Evolutionary conservation across 2,329 filamentous ascomycete genomes (phyloP).

Genomic region (Chaetomium olivaceum): DNA sequence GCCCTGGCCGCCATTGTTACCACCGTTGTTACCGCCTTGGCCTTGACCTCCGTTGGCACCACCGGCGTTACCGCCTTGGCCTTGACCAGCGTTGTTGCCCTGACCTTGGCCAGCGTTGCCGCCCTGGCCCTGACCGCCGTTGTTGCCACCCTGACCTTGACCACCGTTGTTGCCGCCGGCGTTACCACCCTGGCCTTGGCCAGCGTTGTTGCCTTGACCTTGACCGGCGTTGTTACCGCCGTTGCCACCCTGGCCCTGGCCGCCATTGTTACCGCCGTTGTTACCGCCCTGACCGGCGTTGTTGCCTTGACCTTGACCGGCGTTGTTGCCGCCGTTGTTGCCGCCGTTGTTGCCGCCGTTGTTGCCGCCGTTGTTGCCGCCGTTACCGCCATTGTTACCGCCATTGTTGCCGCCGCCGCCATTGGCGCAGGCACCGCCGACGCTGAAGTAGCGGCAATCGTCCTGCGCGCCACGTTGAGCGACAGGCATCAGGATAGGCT

Average conservation of each 20-base stretch:
- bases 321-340: slow-evolving; percentile 7
- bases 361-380: slow-evolving; percentile 31
- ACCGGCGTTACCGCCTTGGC: slow-evolving; percentile 20
- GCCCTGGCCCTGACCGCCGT: slow-evolving; percentile 2
- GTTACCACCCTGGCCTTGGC: background rate
- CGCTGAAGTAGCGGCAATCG: slow-evolving; percentile 63
- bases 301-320: background rate
- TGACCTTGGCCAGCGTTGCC: slow-evolving; percentile 14
- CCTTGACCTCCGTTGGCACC: background rate
- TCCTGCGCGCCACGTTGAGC: slow-evolving; percentile 68
- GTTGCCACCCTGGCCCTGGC: slow-evolving; percentile 26
- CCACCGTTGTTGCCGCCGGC: slow-evolving; percentile 2
- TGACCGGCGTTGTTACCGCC: background rate
- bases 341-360: slow-evolving; percentile 23
- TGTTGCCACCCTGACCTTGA: slow-evolving; percentile 3
- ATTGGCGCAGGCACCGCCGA: slow-evolving; percentile 38
- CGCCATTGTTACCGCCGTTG: slow-evolving; percentile 29
- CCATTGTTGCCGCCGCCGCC: slow-evolving; percentile 25
- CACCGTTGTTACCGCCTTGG: slow-evolving; percentile 24
- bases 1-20: slow-evolving; percentile 31
- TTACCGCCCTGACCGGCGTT: slow-evolving; percentile 22
- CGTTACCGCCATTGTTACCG: slow-evolving; percentile 28
- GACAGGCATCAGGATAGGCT: slow-evolving; percentile 66
- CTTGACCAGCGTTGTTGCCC: slow-evolving; percentile 2
- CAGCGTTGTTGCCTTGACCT: slow-evolving; percentile 11